Evolutionary conservation across 768 basidiomycete species (phyloP).

Genomic region (Steccherinum ochraceum): DNA sequence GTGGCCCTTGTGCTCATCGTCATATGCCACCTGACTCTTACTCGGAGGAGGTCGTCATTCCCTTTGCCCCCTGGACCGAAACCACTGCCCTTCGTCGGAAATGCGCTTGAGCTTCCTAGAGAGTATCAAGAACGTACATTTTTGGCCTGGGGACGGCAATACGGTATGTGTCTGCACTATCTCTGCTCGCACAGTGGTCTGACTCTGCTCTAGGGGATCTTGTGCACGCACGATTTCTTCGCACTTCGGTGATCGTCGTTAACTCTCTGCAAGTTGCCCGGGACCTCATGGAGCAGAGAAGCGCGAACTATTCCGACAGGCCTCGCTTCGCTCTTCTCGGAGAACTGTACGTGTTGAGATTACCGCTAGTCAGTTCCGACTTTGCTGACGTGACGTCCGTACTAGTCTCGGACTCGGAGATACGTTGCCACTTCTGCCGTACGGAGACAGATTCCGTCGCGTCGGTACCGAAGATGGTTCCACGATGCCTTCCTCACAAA

Average conservation of each 20-base stretch:
- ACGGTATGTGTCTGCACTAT: slow-evolving; percentile 6
- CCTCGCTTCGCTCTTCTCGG: slow-evolving; percentile 15
- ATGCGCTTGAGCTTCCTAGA: slow-evolving; percentile 9
- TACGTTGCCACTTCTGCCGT: neutral
- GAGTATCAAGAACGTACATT: slow-evolving; percentile 8
- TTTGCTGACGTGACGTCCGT: neutral
- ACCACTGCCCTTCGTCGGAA: slow-evolving; percentile 12
- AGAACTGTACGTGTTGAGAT: slow-evolving; percentile 10
- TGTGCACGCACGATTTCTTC: slow-evolving; percentile 13
- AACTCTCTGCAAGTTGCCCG: slow-evolving; percentile 18
- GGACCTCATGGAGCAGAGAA: slow-evolving; percentile 24
- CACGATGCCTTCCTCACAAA: slow-evolving; percentile 11
- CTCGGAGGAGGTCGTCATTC: neutral
- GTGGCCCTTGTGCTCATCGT: neutral
- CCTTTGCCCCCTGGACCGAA: slow-evolving; percentile 12
- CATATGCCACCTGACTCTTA: neutral
- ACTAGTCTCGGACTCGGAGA: neutral
- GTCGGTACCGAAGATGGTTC: slow-evolving; percentile 12
- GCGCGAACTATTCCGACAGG: slow-evolving; percentile 20
- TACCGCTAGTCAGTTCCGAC: neutral
- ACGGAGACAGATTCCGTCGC: slow-evolving; percentile 12
- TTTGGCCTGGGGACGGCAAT: slow-evolving; percentile 7
- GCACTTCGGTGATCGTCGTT: slow-evolving; percentile 18
- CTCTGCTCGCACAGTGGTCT: neutral
- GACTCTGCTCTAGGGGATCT: slow-evolving; percentile 13